Evolutionary conservation across 192 early-diverging fungal species (phyloP).

Genomic region (Backusella tuberculispora): DNA sequence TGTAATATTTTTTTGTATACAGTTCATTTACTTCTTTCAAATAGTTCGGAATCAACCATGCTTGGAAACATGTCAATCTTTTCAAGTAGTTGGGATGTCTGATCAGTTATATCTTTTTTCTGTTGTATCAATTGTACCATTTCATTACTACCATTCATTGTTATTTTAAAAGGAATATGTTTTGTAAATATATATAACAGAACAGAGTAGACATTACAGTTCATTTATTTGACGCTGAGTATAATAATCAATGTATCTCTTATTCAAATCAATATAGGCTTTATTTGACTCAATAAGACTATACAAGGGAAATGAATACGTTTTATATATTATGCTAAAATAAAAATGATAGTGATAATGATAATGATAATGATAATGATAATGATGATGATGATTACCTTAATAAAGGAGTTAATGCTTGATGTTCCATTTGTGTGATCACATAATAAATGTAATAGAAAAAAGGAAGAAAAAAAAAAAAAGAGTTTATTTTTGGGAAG

Average conservation of each 20-base stretch:
- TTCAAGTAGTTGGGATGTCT: neutral
- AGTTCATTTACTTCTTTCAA: neutral
- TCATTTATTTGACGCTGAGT: neutral
- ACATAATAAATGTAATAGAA: neutral
- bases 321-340: neutral
- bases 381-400: neutral
- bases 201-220: neutral
- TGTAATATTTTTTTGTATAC: neutral
- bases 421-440: neutral
- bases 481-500: too few relatives aligned
- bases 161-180: neutral
- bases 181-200: neutral
- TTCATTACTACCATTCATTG: neutral
- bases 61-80: neutral
- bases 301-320: neutral
- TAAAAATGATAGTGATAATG: too few relatives aligned
- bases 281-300: neutral
- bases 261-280: neutral
- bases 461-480: neutral
- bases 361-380: too few relatives aligned
- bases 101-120: neutral
- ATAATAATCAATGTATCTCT: neutral
- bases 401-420: neutral
- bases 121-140: neutral
- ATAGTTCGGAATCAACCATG: neutral